Base-by-base conservation (phyloP, 169 alveolate genomes). In the Babesia ovis region DNA sequence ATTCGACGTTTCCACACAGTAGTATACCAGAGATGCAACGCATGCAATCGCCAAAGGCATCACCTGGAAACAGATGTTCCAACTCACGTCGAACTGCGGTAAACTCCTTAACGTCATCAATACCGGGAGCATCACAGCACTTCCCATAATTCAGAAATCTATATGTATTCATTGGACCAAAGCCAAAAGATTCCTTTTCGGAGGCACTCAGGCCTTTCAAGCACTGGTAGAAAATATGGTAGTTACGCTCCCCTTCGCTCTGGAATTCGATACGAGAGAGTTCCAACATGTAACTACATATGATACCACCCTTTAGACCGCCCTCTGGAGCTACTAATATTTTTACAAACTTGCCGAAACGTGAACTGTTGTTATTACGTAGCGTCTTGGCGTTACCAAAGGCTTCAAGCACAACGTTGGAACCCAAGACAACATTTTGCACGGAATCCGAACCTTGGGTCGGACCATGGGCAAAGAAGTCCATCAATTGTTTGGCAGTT, bases 341-440 rank as follows among this genome's bases (percentile, higher is more conserved):
- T 75, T 95, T 93, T 31, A 97, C 95, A 76, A 96, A 95, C 87
- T 97, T 96, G 9, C 99, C 99, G 86, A 98, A 97, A 58, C 99
- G 91, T 71, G 98, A 91, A 29, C 98, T 92, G 90, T 98, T 98
- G 87, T 95, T 96, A 87, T 98, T 98, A 74, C 97, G 92, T 31
- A 96, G 85, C 18, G 99, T 97, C 84, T 95, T 95, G 0, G 99
- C 99, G 91, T 98, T 98, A 37, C 99, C 99, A 74, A 98, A 97
- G 39, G 99, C 97, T 86, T 97, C 99, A 75, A 97, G 87, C 14
- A 98, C 83, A 20, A 99, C 99, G 86, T 96, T 98, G 62, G 99
- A 96, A 20, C 89, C 89, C 73, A 81, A 45, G 18, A 81, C 67
- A 12, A 73, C 50, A 18, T 62, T 42, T 32, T 81, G 89, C 14